Base-by-base conservation (phyloP, 2,329 filamentous ascomycete genomes). In the Paraphaeosphaeria minitans region DNA sequence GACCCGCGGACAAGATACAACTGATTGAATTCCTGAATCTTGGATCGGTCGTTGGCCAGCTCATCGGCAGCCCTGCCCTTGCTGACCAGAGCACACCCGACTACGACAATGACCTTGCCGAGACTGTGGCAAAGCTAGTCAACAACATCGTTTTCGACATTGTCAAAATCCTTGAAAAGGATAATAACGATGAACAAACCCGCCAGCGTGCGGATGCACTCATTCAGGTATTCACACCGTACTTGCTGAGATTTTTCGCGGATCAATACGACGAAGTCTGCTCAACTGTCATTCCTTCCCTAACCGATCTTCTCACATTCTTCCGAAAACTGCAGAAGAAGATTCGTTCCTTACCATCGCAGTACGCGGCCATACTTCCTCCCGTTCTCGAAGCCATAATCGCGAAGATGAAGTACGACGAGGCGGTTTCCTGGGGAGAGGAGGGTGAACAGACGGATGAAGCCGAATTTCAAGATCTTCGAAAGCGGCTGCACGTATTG, bases 221-320 rank as follows among this genome's bases (percentile, higher is more conserved):
- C 59, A 83, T 98, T 54, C 90, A 90, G 72, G 85, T 87, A 42
- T 98, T 98, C 75, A 82, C 97, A 29, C 92, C 93, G 0, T 89
- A 93, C 66, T 84, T 98, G 13, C 82, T 99, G 52, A 91, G 94
- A 41, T 97, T 97, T 82, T 97, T 99, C 79, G 91, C 93, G 24
- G 95, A 99, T 77, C 93, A 99, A 74, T 99, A 96, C 76, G 95
- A 99, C 77, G 95, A 99, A 80, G 89, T 99, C 66, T 98, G 95
- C 82, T 96, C 93, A 37, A 95, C 92, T 13, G 92, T 98, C 58
- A 96, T 99, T 61, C 91, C 93, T 22, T 94, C 92, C 39, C 86
- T 98, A 56, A 97, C 92, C 50, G 96, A 99, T 70, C 85, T 98
- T 50, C 85, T 99, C 60, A 93, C 92, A 29, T 94, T 96, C 75